Conservation (phyloP, 352 stramenopile species). For the Globisporangium echinulatum region DNA sequence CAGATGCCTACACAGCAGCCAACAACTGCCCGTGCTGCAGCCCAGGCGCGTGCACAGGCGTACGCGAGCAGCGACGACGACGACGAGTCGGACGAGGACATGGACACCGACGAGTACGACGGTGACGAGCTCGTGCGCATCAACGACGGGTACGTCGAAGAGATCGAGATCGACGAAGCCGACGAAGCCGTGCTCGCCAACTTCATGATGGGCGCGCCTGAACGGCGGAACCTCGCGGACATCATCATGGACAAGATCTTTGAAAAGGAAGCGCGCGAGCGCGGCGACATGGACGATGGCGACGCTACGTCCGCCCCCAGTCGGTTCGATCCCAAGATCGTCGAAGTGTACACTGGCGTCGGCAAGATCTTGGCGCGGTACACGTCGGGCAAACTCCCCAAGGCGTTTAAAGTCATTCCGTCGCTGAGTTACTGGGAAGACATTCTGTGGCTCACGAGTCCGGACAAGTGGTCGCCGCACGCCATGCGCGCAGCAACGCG, state of each 20-base stretch:
- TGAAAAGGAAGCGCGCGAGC: conserved; percentile 90
- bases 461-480: conserved; percentile 98
- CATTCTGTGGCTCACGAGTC: conserved; percentile 95
- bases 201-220: conserved; percentile 78
- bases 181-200: conserved; percentile 83
- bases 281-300: conserved; percentile 72
- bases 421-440: conserved; percentile 98
- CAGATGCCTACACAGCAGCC: background rate
- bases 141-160: conserved; percentile 89
- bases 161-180: conserved; percentile 84
- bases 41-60: conserved; percentile 17
- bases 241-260: conserved; percentile 99
- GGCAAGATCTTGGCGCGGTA: conserved; percentile 96
- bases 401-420: conserved; percentile 99
- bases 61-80: conserved; percentile 60
- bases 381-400: conserved; percentile 97
- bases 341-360: conserved; percentile 98
- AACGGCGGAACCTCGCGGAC: conserved; percentile 94
- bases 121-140: conserved; percentile 85
- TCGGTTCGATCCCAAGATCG: conserved; percentile 91
- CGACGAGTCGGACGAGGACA: conserved; percentile 80
- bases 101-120: conserved; percentile 85
- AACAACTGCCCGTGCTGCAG: conserved; percentile 6
- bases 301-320: conserved; percentile 43
- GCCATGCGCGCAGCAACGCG: conserved; percentile 96